Conservation (phyloP, 2,329 filamentous ascomycete species). For the Penicillium sp. region DNA sequence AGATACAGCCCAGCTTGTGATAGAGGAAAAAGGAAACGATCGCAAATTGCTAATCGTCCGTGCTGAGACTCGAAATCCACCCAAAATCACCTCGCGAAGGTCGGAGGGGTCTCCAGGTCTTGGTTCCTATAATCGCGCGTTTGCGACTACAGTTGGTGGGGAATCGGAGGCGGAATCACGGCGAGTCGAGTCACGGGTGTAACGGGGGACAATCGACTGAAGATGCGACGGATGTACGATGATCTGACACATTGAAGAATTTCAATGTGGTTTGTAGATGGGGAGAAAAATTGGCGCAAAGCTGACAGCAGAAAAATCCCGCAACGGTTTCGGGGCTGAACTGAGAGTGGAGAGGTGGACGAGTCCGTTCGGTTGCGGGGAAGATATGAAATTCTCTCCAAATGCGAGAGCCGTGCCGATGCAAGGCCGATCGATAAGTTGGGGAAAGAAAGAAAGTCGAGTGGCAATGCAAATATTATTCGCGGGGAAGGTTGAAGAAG, state of each 20-base stretch:
- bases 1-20: slow-evolving; percentile 4
- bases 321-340: slow-evolving; percentile 22
- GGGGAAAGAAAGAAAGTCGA: background rate
- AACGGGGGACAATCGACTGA: slow-evolving; percentile 22
- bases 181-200: slow-evolving; percentile 19
- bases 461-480: background rate
- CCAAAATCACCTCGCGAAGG: background rate
- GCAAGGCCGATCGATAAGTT: background rate
- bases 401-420: background rate
- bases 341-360: slow-evolving; percentile 22
- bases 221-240: slow-evolving; percentile 9
- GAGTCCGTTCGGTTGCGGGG: slow-evolving; percentile 23
- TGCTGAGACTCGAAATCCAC: background rate
- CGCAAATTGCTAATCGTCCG: background rate
- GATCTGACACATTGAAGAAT: slow-evolving; percentile 23
- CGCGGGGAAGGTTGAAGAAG: slow-evolving; percentile 6
- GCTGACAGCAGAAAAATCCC: slow-evolving; percentile 21
- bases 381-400: slow-evolving; percentile 11
- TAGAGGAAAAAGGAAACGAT: slow-evolving; percentile 3
- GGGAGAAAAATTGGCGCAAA: slow-evolving; percentile 7
- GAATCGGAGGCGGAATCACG: slow-evolving; percentile 10
- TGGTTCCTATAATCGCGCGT: slow-evolving; percentile 19
- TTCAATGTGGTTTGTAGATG: slow-evolving; percentile 1
- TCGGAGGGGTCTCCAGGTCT: background rate
- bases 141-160: slow-evolving; percentile 20